These are phyloP conservation scores for Alternaria sp. DNA, from an alignment of 2,329 filamentous ascomycete species.

Conservation along the genomic window DNA sequence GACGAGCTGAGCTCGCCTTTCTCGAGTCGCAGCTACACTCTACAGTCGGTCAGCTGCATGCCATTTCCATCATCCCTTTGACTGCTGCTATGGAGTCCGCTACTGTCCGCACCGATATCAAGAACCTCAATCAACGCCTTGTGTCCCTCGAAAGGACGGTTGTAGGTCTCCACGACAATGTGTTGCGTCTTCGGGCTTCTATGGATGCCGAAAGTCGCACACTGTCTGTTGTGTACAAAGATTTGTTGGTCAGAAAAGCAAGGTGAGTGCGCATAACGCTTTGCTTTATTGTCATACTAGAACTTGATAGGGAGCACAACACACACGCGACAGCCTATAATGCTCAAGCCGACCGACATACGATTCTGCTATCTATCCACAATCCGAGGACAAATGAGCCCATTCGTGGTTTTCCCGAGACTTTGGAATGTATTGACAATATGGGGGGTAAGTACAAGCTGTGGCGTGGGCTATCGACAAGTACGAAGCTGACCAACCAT, in stretches of 20 bases:
- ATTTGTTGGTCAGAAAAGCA: neutral
- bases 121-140: neutral
- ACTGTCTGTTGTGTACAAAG: neutral
- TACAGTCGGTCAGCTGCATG: neutral
- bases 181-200: neutral
- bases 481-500: neutral
- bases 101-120: neutral
- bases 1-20: neutral
- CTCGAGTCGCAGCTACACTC: neutral
- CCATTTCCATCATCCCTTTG: neutral
- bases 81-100: neutral
- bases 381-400: neutral
- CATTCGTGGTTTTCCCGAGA: neutral
- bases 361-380: neutral
- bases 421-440: neutral
- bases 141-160: neutral
- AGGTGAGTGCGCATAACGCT: neutral
- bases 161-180: neutral
- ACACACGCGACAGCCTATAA: neutral
- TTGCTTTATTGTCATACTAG: neutral
- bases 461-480: neutral
- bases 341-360: neutral
- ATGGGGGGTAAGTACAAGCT: neutral
- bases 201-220: neutral
- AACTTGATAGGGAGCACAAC: neutral